Conservation (phyloP, 257 asterid genomes). For the Solanum gracilifrons region DNA sequence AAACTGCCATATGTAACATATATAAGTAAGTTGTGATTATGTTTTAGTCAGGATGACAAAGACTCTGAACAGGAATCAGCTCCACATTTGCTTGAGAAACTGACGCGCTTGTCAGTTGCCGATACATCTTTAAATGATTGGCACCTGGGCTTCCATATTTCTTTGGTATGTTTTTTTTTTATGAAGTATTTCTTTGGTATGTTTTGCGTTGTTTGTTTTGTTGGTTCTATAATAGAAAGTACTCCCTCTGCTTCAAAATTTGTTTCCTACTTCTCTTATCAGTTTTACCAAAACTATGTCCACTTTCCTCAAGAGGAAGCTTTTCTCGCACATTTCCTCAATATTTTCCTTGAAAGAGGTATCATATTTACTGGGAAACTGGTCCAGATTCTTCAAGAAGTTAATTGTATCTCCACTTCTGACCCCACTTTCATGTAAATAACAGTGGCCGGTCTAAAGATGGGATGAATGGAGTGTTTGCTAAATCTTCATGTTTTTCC, state of each 20-base stretch:
- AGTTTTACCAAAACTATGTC: neutral
- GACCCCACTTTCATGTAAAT: neutral
- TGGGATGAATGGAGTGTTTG: neutral
- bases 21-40: neutral
- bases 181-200: constrained; percentile 52
- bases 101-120: constrained; percentile 55
- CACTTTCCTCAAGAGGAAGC: neutral
- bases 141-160: constrained; percentile 91
- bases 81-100: constrained; percentile 41
- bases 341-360: neutral
- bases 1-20: neutral
- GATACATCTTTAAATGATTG: constrained; percentile 74
- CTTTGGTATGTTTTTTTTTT: constrained; percentile 45
- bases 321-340: neutral
- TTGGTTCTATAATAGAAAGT: neutral
- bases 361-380: neutral
- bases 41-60: constrained; percentile 65
- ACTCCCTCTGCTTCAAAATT: neutral
- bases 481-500: neutral
- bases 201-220: constrained; percentile 4
- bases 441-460: neutral
- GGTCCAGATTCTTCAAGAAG: neutral
- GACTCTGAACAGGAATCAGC: constrained; percentile 56
- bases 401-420: neutral
- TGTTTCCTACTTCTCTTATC: neutral